Conservation (phyloP, 805 yeast genomes). For the Cyberlindnera maritima region DNA sequence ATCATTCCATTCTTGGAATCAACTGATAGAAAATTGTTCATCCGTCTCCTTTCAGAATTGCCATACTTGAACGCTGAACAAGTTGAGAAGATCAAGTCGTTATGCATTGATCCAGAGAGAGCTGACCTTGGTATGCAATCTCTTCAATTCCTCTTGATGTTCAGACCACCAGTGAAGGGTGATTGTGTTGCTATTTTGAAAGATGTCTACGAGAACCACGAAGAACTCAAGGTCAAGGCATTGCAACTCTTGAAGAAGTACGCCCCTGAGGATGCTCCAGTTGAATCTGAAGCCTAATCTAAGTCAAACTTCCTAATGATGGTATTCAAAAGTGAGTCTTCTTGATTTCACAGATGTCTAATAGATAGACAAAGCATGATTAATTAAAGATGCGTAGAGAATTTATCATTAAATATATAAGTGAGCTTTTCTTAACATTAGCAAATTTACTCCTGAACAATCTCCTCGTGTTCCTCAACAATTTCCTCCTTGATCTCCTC, state of each 20-base stretch:
- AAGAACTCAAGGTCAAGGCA: constrained; percentile 48
- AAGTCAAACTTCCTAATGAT: neutral
- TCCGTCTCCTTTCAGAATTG: constrained; percentile 81
- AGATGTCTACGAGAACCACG: constrained; percentile 46
- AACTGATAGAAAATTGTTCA: constrained; percentile 73
- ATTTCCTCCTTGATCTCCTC: constrained; percentile 75
- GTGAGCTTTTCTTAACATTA: neutral
- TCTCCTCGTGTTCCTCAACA: constrained; percentile 40
- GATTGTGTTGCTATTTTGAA: constrained; percentile 48
- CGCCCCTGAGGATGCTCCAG: neutral
- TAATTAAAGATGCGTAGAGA: neutral
- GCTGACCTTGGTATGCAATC: constrained; percentile 78
- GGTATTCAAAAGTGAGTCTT: no score
- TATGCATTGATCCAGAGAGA: constrained; percentile 85
- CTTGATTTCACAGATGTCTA: no score
- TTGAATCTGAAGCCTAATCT: neutral
- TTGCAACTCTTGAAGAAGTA: constrained; percentile 46
- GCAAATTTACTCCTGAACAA: constrained; percentile 13
- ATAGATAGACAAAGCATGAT: no score
- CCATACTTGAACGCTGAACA: constrained; percentile 69
- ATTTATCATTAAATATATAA: neutral
- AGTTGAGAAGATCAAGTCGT: constrained; percentile 61
- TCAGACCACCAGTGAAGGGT: constrained; percentile 77
- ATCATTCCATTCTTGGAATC: constrained; percentile 83
- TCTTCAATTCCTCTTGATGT: constrained; percentile 79